These are phyloP conservation scores for Cryptomeria japonica DNA, from an alignment of 75 land plant genomes.

Conservation along the genomic window DNA sequence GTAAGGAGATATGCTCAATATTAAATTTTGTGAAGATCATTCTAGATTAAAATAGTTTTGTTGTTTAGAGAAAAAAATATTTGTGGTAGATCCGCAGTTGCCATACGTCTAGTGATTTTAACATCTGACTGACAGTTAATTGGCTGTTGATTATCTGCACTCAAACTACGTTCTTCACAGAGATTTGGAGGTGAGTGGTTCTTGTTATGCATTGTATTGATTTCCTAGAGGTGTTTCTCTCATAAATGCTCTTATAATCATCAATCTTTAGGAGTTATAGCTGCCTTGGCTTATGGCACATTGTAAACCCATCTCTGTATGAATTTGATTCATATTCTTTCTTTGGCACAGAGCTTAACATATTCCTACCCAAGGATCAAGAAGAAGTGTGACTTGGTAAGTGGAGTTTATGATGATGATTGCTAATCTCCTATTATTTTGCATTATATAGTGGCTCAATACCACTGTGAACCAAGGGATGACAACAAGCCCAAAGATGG, in stretches of 20 bases:
- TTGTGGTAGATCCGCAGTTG: too few relatives aligned
- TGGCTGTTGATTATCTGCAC: slow-evolving; percentile 82
- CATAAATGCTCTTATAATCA: not conserved
- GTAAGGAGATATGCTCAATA: too few relatives aligned
- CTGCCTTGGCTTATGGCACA: not conserved
- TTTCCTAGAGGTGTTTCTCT: not conserved
- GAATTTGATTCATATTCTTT: not conserved
- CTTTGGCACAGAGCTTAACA: slow-evolving; percentile 81
- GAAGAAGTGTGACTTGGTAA: slow-evolving; percentile 93
- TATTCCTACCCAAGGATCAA: slow-evolving; percentile 95
- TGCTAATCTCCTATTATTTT: not conserved
- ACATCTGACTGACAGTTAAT: too few relatives aligned
- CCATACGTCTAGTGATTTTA: too few relatives aligned
- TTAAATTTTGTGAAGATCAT: too few relatives aligned
- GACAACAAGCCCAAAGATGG: too few relatives aligned
- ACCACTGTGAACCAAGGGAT: too few relatives aligned
- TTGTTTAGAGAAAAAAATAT: too few relatives aligned
- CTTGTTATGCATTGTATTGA: not conserved
- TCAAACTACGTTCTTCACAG: slow-evolving; percentile 76
- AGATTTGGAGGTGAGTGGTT: slow-evolving; percentile 62
- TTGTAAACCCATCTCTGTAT: not conserved
- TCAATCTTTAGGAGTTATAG: not conserved
- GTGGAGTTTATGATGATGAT: slow-evolving; percentile 16
- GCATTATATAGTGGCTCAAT: not conserved
- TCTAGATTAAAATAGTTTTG: too few relatives aligned